Conservation (phyloP, 768 basidiomycete genomes). For the Candolleomyces aberdarensis region DNA sequence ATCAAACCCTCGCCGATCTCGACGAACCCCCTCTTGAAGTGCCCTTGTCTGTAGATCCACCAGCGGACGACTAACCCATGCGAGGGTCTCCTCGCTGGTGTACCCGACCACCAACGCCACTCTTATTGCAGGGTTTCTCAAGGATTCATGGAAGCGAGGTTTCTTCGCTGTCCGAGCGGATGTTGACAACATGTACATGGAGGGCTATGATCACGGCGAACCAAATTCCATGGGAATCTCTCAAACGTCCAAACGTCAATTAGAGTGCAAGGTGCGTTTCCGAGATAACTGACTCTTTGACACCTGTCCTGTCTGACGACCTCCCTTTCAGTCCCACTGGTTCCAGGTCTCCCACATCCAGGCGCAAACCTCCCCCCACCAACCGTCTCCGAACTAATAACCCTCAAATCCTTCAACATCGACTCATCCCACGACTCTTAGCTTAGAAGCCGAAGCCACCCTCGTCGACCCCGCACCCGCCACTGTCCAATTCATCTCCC, state of each 20-base stretch:
- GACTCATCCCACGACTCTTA: slow-evolving; percentile 27
- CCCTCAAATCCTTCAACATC: slow-evolving; percentile 53
- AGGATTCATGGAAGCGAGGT: slow-evolving; percentile 57
- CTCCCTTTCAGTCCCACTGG: slow-evolving; percentile 49
- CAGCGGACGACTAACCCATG: slow-evolving; percentile 45
- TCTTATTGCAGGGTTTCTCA: slow-evolving; percentile 46
- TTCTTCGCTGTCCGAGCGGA: slow-evolving; percentile 42
- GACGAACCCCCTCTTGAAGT: slow-evolving; percentile 48
- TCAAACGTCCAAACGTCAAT: slow-evolving; percentile 44
- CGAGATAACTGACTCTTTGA: no score
- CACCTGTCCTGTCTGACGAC: no score
- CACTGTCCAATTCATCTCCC: no score
- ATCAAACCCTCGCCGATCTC: slow-evolving; percentile 44
- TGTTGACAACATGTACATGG: slow-evolving; percentile 47
- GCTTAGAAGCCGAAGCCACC: slow-evolving; percentile 52
- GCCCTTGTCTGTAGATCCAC: slow-evolving; percentile 52
- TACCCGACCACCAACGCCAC: slow-evolving; percentile 52
- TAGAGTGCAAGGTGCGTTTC: slow-evolving; percentile 50
- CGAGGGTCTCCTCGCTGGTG: slow-evolving; percentile 50
- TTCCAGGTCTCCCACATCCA: slow-evolving; percentile 66
- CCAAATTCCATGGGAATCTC: slow-evolving; percentile 35
- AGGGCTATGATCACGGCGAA: slow-evolving; percentile 53
- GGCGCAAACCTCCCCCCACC: slow-evolving; percentile 51
- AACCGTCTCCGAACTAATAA: slow-evolving; percentile 54
- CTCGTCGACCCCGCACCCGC: slow-evolving; percentile 55